Conservation (phyloP, 202 grass and related monocot species). For the Musa balbisiana region DNA sequence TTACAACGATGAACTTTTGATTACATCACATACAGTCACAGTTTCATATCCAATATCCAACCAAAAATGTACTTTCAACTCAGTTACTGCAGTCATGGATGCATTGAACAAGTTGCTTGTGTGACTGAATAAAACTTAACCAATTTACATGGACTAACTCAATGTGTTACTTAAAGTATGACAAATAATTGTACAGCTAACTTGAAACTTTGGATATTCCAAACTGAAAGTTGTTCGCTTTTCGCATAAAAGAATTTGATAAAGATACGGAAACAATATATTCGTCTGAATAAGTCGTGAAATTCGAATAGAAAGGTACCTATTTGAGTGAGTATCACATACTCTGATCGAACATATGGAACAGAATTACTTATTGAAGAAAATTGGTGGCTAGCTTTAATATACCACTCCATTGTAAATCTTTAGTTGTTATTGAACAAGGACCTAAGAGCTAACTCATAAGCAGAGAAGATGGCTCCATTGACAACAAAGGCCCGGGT, state of each 20-base stretch:
- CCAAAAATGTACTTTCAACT: no score
- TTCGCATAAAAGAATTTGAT: background rate
- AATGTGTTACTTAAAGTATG: background rate
- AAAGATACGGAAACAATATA: background rate
- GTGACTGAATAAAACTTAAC: background rate
- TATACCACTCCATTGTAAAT: background rate
- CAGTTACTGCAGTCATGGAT: no score
- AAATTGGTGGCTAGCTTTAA: no score
- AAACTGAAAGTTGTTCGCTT: background rate
- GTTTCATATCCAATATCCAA: no score
- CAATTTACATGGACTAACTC: background rate
- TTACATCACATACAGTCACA: no score
- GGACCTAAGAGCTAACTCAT: conserved; percentile 70
- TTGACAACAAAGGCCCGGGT: conserved; percentile 86
- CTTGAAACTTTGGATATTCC: background rate
- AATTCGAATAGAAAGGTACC: background rate
- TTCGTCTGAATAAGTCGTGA: background rate
- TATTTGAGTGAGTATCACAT: background rate
- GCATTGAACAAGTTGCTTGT: background rate
- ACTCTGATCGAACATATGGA: background rate
- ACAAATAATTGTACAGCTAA: background rate
- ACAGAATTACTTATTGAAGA: background rate
- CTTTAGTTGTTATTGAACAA: conserved; percentile 26
- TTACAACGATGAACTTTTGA: no score
- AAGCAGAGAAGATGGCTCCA: conserved; percentile 87